Base-by-base conservation (phyloP, 495 filamentous ascomycete genomes). In the Neurospora terricola region DNA sequence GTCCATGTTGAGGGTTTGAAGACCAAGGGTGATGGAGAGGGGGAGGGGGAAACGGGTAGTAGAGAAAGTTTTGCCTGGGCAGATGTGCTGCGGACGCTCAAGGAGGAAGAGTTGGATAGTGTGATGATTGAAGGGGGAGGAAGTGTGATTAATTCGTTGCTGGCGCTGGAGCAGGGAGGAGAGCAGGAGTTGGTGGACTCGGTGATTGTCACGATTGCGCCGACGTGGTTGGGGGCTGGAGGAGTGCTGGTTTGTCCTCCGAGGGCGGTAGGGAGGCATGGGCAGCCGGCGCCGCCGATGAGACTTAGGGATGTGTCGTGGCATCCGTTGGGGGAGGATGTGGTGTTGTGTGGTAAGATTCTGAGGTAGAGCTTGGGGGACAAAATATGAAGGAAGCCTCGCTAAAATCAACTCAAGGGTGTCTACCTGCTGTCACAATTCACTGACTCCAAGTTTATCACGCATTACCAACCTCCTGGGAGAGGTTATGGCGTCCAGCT, bases 51-150 rank as follows among this genome's bases (percentile, higher is more conserved):
- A 45, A 45, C n/a, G n/a, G n/a, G 18, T 45, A 39, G 38, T 14
- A 21, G 42, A 45, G 18, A 45, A 45, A 21, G 42, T 45, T 81
- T 83, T 71, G 78, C 82, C 6, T 96, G 93, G 93, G 82, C 81
- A 59, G 83, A 83, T 45, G 84, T 97, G 30, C 80, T 96, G 12
- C 79, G 81, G 42, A 84, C 83, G 27, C 77, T 95, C 16, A 81
- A 80, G 69, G 81, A 81, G 9, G 84, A 91, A 72, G 90, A 91
- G 0, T 82, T 96, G 72, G 83, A 86, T 34, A 95, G 92, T 76
- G 86, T 97, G 37, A 97, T 97, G 94, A 86, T 97, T 45, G 94
- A 97, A 81, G 94, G 94, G 0, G 94, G 94, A 18, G 93, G 88
- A 4, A 86, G 86, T 23, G 88, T 97, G 69, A 90, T 97, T 76